Conservation (phyloP, 1,284 basidiomycete genomes). For the Cutaneotrichosporon sp. region DNA sequence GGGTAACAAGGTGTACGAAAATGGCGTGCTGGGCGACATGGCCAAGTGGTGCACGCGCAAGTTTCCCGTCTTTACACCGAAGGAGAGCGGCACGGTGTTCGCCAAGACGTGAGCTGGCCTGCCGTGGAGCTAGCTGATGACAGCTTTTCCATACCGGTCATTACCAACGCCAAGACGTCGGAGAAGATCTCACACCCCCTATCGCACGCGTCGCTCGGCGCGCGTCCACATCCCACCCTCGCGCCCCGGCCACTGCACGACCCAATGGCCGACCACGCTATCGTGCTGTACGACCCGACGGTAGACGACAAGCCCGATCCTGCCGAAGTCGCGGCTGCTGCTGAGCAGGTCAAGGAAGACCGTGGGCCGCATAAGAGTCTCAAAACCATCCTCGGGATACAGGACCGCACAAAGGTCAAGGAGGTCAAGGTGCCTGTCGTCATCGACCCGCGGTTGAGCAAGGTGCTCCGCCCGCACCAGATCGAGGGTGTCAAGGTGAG, state of each 20-base stretch:
- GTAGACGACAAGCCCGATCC: constrained; percentile 86
- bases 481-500: constrained; percentile 92
- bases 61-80: constrained; percentile 78
- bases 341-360: constrained; percentile 61
- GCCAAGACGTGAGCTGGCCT: constrained; percentile 46
- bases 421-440: constrained; percentile 88
- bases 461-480: constrained; percentile 92
- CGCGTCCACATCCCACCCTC: constrained; percentile 73
- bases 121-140: neutral
- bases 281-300: constrained; percentile 95
- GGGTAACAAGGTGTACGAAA: constrained; percentile 49
- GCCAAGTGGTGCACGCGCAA: constrained; percentile 57
- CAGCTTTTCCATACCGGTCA: constrained; percentile 80
- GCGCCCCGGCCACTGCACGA: constrained; percentile 89
- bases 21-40: constrained; percentile 48
- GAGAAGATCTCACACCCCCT: constrained; percentile 61
- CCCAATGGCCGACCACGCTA: constrained; percentile 95
- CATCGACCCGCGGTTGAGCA: constrained; percentile 80
- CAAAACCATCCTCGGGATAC: constrained; percentile 69
- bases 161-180: constrained; percentile 68
- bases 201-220: constrained; percentile 75
- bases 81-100: constrained; percentile 63
- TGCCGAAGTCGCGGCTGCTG: constrained; percentile 53
- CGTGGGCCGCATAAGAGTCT: constrained; percentile 81
- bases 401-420: constrained; percentile 60